Conservation (phyloP, 2,329 filamentous ascomycete species). For the Aspergillus costaricaensis region DNA sequence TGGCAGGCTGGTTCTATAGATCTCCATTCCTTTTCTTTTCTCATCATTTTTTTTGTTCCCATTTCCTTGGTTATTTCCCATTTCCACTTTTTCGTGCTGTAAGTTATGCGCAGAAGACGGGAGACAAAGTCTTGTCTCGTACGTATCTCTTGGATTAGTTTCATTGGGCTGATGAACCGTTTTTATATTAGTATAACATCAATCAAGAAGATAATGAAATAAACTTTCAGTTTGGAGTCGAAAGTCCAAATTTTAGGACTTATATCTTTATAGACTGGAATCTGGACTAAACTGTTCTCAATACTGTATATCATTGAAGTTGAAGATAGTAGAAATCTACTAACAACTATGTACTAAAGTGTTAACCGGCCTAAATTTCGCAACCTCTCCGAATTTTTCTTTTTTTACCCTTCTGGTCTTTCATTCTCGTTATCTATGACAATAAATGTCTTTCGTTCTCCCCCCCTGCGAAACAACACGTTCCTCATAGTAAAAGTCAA, state of each 20-base stretch:
- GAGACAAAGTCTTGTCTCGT: background rate
- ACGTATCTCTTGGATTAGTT: background rate
- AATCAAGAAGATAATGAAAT: conserved; percentile 2
- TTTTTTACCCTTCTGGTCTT: too few species aligned
- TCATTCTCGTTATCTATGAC: too few species aligned
- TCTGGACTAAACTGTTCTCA: too few species aligned
- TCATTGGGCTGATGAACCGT: background rate
- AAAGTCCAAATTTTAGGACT: background rate
- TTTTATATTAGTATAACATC: background rate
- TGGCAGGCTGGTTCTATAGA: conserved; percentile 65
- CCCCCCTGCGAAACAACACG: too few species aligned
- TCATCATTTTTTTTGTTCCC: background rate
- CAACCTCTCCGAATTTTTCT: too few species aligned
- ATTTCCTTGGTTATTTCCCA: background rate
- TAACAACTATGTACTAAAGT: too few species aligned
- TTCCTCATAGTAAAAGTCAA: too few species aligned
- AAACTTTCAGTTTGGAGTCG: background rate
- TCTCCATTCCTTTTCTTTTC: background rate
- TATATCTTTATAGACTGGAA: too few species aligned
- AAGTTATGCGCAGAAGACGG: background rate
- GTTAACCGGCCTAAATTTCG: too few species aligned
- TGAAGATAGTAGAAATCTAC: too few species aligned
- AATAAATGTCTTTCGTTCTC: too few species aligned
- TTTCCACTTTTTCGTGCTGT: background rate
- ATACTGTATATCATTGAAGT: too few species aligned